phyloP scores from a whole-genome alignment of 441 rosid genomes.

The Jatropha podagrica region DNA sequence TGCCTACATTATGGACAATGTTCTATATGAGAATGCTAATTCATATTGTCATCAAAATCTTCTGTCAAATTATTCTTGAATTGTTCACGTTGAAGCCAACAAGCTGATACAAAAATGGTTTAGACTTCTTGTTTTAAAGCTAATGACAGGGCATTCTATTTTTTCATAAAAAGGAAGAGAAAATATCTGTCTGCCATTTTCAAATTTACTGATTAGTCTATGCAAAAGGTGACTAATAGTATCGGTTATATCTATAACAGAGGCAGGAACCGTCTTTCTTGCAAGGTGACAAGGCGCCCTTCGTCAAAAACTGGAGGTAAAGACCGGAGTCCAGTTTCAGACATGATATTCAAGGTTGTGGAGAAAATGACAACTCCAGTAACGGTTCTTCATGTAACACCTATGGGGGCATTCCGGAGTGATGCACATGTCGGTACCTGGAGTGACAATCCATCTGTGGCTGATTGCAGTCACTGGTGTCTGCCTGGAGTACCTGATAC shows the following conservation, averaged over 20 bases:
- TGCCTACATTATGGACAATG: background rate
- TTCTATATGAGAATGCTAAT: no score
- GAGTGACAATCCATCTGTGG: constrained; percentile 56
- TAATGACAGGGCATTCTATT: background rate
- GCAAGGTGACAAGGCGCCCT: constrained; percentile 57
- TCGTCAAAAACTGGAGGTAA: constrained; percentile 40
- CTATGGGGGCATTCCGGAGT: constrained; percentile 59
- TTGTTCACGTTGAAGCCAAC: background rate
- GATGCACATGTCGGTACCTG: constrained; percentile 66
- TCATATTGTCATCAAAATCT: background rate
- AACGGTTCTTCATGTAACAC: constrained; percentile 55
- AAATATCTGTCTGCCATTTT: no score
- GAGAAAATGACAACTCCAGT: constrained; percentile 42
- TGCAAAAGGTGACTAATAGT: background rate
- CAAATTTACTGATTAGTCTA: background rate
- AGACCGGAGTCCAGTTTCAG: constrained; percentile 46
- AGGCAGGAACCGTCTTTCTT: constrained; percentile 38
- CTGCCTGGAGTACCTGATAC: constrained; percentile 67
- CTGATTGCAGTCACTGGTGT: constrained; percentile 79
- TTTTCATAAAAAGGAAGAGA: background rate
- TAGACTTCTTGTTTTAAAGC: background rate
- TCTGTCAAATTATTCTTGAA: background rate
- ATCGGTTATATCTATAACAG: constrained; percentile 30
- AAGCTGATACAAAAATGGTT: background rate
- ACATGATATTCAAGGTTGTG: constrained; percentile 37